These are phyloP conservation scores for Aureobasidium sp. DNA, from an alignment of 2,329 filamentous ascomycete genomes.

Conservation along the genomic window DNA sequence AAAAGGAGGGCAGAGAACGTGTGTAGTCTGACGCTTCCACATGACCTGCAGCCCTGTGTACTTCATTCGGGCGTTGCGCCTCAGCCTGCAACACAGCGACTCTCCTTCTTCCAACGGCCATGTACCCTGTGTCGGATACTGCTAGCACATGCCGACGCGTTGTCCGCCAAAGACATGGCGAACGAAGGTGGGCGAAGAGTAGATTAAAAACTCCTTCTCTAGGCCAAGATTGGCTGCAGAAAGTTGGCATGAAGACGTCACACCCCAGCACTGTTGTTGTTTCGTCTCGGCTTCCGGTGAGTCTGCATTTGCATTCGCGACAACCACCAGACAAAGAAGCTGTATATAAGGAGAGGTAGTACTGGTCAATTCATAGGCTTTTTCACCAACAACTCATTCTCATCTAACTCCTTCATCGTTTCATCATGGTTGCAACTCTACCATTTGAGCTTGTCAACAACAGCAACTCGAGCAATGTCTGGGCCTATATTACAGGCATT, in stretches of 20 bases:
- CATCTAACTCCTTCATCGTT: background rate
- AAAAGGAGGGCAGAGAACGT: background rate
- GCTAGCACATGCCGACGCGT: background rate
- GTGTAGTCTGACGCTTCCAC: constrained; percentile 6
- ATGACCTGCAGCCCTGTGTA: constrained; percentile 7
- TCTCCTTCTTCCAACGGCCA: background rate
- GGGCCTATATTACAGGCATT: constrained; percentile 33
- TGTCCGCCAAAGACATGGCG: background rate
- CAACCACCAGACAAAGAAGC: background rate
- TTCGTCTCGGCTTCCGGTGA: background rate
- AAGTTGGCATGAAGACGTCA: constrained; percentile 15
- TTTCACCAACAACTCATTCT: background rate
- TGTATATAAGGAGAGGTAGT: constrained; percentile 1
- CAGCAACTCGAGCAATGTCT: constrained; percentile 26
- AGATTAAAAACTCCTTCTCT: constrained; percentile 7
- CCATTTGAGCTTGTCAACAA: constrained; percentile 31
- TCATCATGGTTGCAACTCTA: constrained; percentile 29
- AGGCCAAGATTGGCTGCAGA: constrained; percentile 2
- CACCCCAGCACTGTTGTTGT: background rate
- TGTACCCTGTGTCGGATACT: background rate
- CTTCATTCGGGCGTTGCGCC: background rate
- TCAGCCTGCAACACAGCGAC: constrained; percentile 7
- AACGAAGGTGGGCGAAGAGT: background rate
- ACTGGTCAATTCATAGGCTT: background rate
- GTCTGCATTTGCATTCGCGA: background rate